Percentiles rank a stretch among this genome's conserved stretches.
Evolutionary conservation across 495 filamentous ascomycete genomes (phyloP).

Genomic region (Xylaria venustula): DNA sequence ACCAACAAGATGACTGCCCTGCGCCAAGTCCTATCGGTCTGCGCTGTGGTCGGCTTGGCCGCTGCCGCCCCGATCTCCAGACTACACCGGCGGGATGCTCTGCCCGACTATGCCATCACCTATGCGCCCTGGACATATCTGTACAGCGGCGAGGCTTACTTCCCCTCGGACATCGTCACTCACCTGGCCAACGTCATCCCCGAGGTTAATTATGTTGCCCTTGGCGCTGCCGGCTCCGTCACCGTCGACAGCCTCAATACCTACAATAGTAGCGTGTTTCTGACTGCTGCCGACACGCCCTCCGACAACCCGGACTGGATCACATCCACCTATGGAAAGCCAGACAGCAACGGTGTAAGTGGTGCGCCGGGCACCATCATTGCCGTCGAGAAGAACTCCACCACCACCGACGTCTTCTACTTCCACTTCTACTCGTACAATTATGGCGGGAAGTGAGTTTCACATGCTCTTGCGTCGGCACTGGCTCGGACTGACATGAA

Average conservation of each 20-base stretch:
- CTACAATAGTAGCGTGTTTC: slow-evolving; percentile 52
- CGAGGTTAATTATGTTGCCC: slow-evolving; percentile 48
- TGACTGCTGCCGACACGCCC: slow-evolving; percentile 59
- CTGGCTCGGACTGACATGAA: neutral
- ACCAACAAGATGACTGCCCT: neutral
- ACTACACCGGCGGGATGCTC: neutral
- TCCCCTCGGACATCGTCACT: slow-evolving; percentile 56
- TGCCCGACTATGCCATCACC: slow-evolving; percentile 19
- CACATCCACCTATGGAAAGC: slow-evolving; percentile 12
- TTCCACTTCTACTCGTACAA: slow-evolving; percentile 70
- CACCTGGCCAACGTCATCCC: slow-evolving; percentile 58
- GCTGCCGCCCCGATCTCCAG: neutral
- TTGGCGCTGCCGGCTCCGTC: slow-evolving; percentile 46
- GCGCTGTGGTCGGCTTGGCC: neutral
- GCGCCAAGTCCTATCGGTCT: neutral
- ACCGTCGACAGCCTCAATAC: slow-evolving; percentile 55
- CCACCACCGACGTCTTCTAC: slow-evolving; percentile 62
- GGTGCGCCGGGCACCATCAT: slow-evolving; percentile 51
- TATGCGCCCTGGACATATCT: slow-evolving; percentile 33
- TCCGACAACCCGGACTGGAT: slow-evolving; percentile 53
- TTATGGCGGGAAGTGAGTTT: slow-evolving; percentile 35
- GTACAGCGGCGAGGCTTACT: slow-evolving; percentile 56
- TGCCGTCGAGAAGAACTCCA: slow-evolving; percentile 54
- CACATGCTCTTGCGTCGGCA: no score
- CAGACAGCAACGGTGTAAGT: slow-evolving; percentile 41